These are phyloP conservation scores for Lojkania enalia DNA, from an alignment of 2,329 filamentous ascomycete genomes.

Conservation along the genomic window DNA sequence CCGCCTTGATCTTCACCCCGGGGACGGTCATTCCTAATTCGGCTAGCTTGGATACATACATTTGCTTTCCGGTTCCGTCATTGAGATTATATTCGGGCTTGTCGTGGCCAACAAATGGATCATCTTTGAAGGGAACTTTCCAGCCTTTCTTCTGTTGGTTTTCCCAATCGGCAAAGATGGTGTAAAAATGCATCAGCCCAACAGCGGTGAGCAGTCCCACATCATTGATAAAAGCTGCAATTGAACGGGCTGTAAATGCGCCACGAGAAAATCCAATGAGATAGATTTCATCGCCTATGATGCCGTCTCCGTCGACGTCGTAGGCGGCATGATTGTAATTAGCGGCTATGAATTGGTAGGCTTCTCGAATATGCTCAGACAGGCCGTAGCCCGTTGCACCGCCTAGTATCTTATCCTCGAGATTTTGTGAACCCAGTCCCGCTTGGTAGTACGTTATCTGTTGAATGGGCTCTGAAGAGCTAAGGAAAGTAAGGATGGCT, in stretches of 20 bases:
- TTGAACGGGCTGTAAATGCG: conserved; percentile 40
- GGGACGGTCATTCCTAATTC: conserved; percentile 13
- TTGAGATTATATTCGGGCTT: conserved; percentile 8
- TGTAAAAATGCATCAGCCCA: conserved; percentile 10
- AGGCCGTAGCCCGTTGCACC: conserved; percentile 33
- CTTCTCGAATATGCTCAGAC: conserved; percentile 59
- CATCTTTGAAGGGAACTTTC: conserved; percentile 8
- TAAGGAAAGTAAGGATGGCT: no score
- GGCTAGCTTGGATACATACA: conserved; percentile 5
- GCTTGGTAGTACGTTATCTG: conserved; percentile 50
- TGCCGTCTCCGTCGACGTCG: conserved; percentile 4
- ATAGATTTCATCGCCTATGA: conserved; percentile 46
- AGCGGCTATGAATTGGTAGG: conserved; percentile 60
- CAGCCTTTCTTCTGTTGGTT: conserved; percentile 9
- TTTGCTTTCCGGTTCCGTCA: conserved; percentile 1
- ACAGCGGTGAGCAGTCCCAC: conserved; percentile 47
- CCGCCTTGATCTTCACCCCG: conserved; percentile 51
- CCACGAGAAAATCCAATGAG: conserved; percentile 47
- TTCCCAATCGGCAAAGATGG: conserved; percentile 11
- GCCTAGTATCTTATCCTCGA: conserved; percentile 14
- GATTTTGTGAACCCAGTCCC: conserved; percentile 42
- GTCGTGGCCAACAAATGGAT: conserved; percentile 8
- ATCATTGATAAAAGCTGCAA: conserved; percentile 41
- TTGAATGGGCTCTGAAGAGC: conserved; percentile 1
- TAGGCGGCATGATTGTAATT: conserved; percentile 41